These are phyloP conservation scores for Sphaerulina vaccinii DNA, from an alignment of 2,329 filamentous ascomycete species.

Conservation along the genomic window DNA sequence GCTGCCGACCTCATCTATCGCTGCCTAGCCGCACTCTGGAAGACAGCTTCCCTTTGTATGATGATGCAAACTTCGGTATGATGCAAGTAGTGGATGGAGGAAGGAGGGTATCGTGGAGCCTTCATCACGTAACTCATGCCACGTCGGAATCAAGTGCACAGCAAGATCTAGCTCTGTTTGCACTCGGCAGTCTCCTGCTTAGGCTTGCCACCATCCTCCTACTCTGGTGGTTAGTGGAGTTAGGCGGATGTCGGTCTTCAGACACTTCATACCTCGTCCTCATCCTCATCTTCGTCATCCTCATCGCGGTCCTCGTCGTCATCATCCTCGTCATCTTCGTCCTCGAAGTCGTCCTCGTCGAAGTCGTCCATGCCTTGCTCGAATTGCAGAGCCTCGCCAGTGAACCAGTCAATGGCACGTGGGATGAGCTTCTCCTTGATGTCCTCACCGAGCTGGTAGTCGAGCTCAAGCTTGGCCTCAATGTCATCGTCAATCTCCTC, in stretches of 20 bases:
- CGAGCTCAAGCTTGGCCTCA: constrained; percentile 94
- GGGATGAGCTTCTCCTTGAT: constrained; percentile 99
- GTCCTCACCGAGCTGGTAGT: constrained; percentile 98
- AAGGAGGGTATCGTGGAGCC: background rate
- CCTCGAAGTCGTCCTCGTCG: constrained; percentile 78
- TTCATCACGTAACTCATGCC: background rate
- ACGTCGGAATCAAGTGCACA: background rate
- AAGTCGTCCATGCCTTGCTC: constrained; percentile 89
- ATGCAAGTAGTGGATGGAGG: background rate
- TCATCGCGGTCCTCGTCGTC: constrained; percentile 78
- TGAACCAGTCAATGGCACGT: constrained; percentile 98
- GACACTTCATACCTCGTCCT: constrained; percentile 48
- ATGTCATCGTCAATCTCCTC: constrained; percentile 85
- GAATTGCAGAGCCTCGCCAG: constrained; percentile 92
- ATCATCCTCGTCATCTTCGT: constrained; percentile 91
- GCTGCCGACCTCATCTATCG: background rate
- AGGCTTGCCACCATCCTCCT: constrained; percentile 83
- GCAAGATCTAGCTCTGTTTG: constrained; percentile 72
- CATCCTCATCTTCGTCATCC: constrained; percentile 66
- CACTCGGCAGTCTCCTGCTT: constrained; percentile 94
- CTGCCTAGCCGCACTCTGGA: background rate
- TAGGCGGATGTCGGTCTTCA: background rate
- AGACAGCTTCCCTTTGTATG: too few relatives aligned
- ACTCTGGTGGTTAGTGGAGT: constrained; percentile 23
- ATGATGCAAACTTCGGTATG: background rate